Evolutionary conservation across 257 asterid genomes (phyloP), one percentile per base, ranked within the genome.

Genomic region (Solanum boliviense): DNA sequence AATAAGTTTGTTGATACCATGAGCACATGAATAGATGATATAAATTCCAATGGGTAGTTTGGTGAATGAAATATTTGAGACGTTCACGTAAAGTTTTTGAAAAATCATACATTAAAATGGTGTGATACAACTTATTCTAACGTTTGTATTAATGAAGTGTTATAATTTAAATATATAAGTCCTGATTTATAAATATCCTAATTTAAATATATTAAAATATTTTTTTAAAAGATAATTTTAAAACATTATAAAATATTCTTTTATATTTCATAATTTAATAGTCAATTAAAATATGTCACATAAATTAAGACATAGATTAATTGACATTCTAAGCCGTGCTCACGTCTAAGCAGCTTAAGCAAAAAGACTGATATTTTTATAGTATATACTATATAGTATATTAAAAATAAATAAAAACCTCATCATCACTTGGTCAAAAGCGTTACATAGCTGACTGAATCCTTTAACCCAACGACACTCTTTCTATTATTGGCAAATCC

Each of bases 401-500:
- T 9, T 39, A 39, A 8, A 9, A 9, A 39, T 0, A 39, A 38
- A 8, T 0, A 39, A 8, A 9, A 39, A 32, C 0, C 35, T 32
- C 35, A 32, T n/a, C 23, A 13, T 41, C 84, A n/a, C n/a, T 39
- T 78, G 36, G 34, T 78, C 84, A 78, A 78, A 25, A 78, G 38
- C 16, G n/a, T 41, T 25, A 15, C 84, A 41, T 41, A 39, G 88
- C 46, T 11, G 92, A 52, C 84, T 82, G 89, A 65, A 86, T 87
- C 88, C 93, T 11, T 13, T 85, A 81, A 87, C 88, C 25, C 3
- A 92, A 89, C n/a, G 91, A 75, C 27, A 96, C 96, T 20, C 94
- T 94, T 62, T 91, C 92, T 27, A 95, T 87, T 89, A 93, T 90
- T 81, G 98, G 98, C 78, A 95, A 95, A 44, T 44, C 3, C 11